These are phyloP conservation scores for Brettanomyces naardenensis DNA, from an alignment of 805 yeast species.

Conservation along the genomic window DNA sequence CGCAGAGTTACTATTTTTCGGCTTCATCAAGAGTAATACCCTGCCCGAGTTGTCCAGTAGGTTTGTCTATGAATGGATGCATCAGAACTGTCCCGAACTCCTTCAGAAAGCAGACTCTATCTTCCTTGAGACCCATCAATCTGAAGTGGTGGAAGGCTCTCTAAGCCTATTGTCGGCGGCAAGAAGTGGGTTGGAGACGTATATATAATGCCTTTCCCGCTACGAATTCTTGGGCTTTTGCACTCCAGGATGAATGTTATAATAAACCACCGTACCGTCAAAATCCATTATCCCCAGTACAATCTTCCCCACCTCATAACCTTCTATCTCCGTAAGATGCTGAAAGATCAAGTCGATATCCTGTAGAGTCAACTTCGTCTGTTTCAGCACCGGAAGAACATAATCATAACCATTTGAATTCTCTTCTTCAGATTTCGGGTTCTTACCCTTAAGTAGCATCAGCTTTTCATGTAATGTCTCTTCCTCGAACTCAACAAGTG, in stretches of 20 bases:
- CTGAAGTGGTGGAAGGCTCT: background rate
- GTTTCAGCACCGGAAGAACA: conserved; percentile 30
- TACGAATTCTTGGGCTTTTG: conserved; percentile 41
- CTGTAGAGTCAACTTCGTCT: conserved; percentile 27
- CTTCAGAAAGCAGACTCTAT: background rate
- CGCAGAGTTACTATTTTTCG: conserved; percentile 32
- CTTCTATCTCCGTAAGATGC: conserved; percentile 10
- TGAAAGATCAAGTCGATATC: conserved; percentile 35
- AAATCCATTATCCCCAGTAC: conserved; percentile 49
- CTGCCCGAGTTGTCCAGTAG: conserved; percentile 31
- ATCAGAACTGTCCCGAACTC: conserved; percentile 25
- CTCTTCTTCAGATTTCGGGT: conserved; percentile 5
- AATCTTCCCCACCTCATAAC: conserved; percentile 34
- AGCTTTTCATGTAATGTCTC: background rate
- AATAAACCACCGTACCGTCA: conserved; percentile 69
- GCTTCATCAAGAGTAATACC: conserved; percentile 26
- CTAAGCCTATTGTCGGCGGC: conserved; percentile 1
- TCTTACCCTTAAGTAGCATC: conserved; percentile 5
- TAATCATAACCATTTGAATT: conserved; percentile 12
- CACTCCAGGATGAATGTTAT: conserved; percentile 58
- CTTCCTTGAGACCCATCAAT: background rate
- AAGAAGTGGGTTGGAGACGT: too few species aligned
- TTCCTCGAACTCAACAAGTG: conserved; percentile 16
- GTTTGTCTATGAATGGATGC: conserved; percentile 30
- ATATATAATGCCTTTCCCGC: too few species aligned